Conservation (phyloP, 257 asterid genomes). For the Lantana camara region DNA sequence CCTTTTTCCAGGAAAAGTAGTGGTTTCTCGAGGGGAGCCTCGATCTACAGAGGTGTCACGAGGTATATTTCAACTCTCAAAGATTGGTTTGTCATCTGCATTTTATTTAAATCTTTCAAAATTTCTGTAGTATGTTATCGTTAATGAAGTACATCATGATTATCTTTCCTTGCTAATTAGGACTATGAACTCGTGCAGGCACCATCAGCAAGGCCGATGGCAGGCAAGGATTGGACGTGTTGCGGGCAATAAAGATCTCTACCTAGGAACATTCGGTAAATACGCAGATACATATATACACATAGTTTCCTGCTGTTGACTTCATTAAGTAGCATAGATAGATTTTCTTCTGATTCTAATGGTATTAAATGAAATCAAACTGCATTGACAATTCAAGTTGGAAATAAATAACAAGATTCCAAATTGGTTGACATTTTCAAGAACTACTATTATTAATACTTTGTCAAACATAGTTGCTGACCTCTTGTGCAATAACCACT, state of each 20-base stretch:
- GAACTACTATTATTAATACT: neutral
- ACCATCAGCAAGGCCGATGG: slow-evolving; percentile 99
- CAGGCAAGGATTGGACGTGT: slow-evolving; percentile 99
- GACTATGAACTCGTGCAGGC: slow-evolving; percentile 49
- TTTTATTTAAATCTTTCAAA: neutral
- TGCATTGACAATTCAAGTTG: neutral
- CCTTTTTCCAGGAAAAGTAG: slow-evolving; percentile 69
- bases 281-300: neutral
- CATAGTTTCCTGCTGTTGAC: neutral
- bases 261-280: slow-evolving; percentile 94
- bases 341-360: neutral
- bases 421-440: neutral
- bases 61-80: slow-evolving; percentile 43
- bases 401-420: neutral
- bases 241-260: slow-evolving; percentile 89
- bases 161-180: neutral
- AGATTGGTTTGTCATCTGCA: neutral
- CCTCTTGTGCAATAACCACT: neutral
- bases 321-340: neutral
- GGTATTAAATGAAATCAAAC: neutral
- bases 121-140: neutral
- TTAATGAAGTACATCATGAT: neutral
- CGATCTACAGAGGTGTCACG: slow-evolving; percentile 87
- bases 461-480: neutral
- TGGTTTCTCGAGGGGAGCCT: slow-evolving; percentile 92